Conservation (phyloP, 75 land plant species). For the Chamaecyparis obtusa region DNA sequence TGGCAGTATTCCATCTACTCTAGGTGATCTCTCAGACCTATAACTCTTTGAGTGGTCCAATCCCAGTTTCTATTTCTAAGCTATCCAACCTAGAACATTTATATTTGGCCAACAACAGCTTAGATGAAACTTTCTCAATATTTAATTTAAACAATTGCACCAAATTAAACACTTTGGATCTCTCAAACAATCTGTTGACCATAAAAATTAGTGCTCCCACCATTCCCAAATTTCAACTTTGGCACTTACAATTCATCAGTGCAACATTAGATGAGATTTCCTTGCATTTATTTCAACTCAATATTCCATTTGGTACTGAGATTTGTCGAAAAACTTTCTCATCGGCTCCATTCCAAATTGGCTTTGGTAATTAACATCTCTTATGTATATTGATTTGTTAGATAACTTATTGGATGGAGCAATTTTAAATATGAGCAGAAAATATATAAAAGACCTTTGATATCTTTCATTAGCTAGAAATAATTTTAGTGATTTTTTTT, state of each 20-base stretch:
- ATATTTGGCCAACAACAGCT: not conserved
- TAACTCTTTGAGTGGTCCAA: not conserved
- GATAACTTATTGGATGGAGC: too few relatives aligned
- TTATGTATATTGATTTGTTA: too few relatives aligned
- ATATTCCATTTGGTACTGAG: conserved; percentile 4
- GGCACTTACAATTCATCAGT: not conserved
- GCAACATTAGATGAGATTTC: conserved; percentile 5
- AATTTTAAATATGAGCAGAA: too few relatives aligned
- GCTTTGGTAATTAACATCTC: not conserved
- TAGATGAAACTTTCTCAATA: not conserved
- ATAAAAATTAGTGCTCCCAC: not conserved
- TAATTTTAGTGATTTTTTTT: too few relatives aligned
- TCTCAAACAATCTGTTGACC: not conserved
- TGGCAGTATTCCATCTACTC: not conserved
- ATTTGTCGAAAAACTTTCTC: not conserved
- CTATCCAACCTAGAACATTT: too few relatives aligned
- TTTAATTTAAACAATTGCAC: not conserved
- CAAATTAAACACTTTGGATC: not conserved
- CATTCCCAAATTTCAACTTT: not conserved
- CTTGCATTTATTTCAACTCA: not conserved
- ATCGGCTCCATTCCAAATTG: not conserved
- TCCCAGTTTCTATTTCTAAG: too few relatives aligned
- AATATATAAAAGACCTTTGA: too few relatives aligned
- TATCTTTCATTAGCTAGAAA: too few relatives aligned
- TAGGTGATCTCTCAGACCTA: not conserved